Conservation (phyloP, 352 stramenopile genomes). For the Pythium dissimile region DNA sequence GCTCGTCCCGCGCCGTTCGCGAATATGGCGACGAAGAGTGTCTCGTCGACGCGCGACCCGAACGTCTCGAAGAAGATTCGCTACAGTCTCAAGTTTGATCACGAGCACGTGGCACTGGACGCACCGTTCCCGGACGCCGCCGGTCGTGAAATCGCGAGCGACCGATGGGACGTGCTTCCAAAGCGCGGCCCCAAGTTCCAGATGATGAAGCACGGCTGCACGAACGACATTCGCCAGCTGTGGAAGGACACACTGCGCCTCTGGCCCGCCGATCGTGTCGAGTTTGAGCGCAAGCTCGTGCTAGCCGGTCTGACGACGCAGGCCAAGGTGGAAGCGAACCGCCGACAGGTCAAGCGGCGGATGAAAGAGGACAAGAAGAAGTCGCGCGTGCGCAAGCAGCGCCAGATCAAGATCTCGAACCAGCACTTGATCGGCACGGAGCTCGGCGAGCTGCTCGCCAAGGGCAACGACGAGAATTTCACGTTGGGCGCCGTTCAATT, state of each 20-base stretch:
- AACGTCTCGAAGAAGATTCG: conserved; percentile 85
- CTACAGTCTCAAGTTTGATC: conserved; percentile 85
- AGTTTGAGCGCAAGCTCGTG: conserved; percentile 80
- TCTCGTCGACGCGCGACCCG: conserved; percentile 70
- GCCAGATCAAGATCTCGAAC: conserved; percentile 89
- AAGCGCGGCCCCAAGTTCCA: conserved; percentile 72
- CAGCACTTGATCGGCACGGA: conserved; percentile 86
- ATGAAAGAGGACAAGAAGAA: conserved; percentile 85
- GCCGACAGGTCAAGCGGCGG: conserved; percentile 72
- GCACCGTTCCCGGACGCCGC: conserved; percentile 73
- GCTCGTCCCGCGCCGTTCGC: conserved; percentile 63
- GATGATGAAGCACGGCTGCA: conserved; percentile 79
- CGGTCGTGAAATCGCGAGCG: conserved; percentile 46
- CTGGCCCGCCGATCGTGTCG: conserved; percentile 68
- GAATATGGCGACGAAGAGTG: conserved; percentile 68
- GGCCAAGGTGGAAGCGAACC: conserved; percentile 76
- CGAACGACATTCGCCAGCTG: conserved; percentile 82
- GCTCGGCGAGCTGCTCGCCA: conserved; percentile 78
- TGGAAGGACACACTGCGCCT: conserved; percentile 73
- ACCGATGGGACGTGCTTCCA: conserved; percentile 71
- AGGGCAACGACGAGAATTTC: conserved; percentile 72
- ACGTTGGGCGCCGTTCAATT: conserved; percentile 82
- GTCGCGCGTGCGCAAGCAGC: conserved; percentile 72
- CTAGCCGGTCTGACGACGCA: conserved; percentile 80
- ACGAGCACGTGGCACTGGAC: conserved; percentile 76